Conservation (phyloP, 768 basidiomycete genomes). For the Xerocomellus amylosporus region DNA sequence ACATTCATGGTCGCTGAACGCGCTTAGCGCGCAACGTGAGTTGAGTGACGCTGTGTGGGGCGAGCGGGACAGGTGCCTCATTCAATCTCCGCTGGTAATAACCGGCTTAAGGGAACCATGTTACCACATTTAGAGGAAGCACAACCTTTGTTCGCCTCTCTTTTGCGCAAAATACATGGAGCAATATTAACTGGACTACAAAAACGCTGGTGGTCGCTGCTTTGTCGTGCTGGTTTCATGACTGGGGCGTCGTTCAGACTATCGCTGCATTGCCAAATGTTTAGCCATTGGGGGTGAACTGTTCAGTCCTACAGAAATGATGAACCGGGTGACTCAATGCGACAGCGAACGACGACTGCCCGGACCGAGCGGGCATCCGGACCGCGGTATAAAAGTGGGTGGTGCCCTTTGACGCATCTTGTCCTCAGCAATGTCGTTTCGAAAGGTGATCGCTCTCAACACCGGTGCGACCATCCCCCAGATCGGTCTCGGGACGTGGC, state of each 20-base stretch:
- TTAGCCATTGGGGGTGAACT: too few relatives aligned
- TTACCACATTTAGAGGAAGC: too few relatives aligned
- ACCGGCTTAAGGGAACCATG: not conserved
- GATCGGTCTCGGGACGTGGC: conserved; percentile 84
- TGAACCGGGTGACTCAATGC: too few relatives aligned
- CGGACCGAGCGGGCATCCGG: conserved; percentile 10
- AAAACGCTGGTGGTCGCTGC: not conserved
- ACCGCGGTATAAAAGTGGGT: conserved; percentile 6
- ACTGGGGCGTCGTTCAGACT: too few relatives aligned
- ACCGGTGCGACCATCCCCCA: conserved; percentile 60
- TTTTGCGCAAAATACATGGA: too few relatives aligned
- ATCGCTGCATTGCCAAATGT: too few relatives aligned
- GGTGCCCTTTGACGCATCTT: not conserved
- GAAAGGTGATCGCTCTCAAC: conserved; percentile 39
- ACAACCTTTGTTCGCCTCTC: too few relatives aligned
- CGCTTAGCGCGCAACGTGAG: conserved; percentile 28
- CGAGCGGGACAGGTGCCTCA: conserved; percentile 30
- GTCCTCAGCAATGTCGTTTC: conserved; percentile 38
- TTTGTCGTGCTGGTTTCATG: not conserved
- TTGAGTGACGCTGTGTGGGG: conserved; percentile 31
- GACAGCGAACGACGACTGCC: too few relatives aligned
- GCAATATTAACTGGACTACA: not conserved
- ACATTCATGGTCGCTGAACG: conserved; percentile 30
- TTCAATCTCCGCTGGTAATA: conserved; percentile 31
- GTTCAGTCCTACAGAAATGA: too few relatives aligned